Percentiles rank a stretch among this genome's conserved stretches.
Conservation (phyloP, 306 rosid species). For the Ceratonia siliqua region DNA sequence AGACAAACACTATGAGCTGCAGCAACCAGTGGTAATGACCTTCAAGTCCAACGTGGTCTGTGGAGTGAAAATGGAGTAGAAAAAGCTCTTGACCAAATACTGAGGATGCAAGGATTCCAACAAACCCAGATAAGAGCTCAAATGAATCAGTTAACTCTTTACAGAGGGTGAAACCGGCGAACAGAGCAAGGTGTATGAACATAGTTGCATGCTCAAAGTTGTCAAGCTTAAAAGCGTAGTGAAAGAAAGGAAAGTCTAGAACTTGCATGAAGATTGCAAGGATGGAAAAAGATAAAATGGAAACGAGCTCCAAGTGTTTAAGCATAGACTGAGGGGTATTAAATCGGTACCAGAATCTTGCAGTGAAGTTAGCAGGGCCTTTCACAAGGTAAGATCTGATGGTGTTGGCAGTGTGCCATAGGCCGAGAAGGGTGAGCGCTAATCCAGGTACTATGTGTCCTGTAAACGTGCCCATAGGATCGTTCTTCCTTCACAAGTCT, state of each 20-base stretch:
- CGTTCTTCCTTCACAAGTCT: slow-evolving; percentile 33
- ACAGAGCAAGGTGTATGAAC: slow-evolving; percentile 83
- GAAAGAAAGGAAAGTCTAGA: slow-evolving; percentile 66
- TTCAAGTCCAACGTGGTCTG: slow-evolving; percentile 89
- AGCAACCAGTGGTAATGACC: slow-evolving; percentile 90
- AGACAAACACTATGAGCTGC: slow-evolving; percentile 73
- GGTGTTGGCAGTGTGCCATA: slow-evolving; percentile 83
- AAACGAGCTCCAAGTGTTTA: slow-evolving; percentile 78
- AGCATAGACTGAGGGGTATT: slow-evolving; percentile 43
- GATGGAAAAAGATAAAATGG: slow-evolving; percentile 64
- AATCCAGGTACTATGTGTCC: slow-evolving; percentile 75
- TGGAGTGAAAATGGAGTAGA: slow-evolving; percentile 87
- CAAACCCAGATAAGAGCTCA: slow-evolving; percentile 58
- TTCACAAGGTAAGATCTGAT: slow-evolving; percentile 65
- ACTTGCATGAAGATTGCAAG: slow-evolving; percentile 63
- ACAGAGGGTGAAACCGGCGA: slow-evolving; percentile 70
- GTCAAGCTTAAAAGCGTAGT: slow-evolving; percentile 59
- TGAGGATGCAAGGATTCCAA: slow-evolving; percentile 70
- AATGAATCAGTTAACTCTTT: slow-evolving; percentile 60
- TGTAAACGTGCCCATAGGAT: slow-evolving; percentile 64
- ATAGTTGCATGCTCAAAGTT: slow-evolving; percentile 90
- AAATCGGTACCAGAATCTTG: slow-evolving; percentile 71
- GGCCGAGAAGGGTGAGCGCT: slow-evolving; percentile 66
- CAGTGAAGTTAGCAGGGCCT: slow-evolving; percentile 63
- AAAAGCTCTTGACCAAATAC: slow-evolving; percentile 83